Evolutionary conservation across 148 eudicot genomes (phyloP).

Genomic region (Cornus florida): DNA sequence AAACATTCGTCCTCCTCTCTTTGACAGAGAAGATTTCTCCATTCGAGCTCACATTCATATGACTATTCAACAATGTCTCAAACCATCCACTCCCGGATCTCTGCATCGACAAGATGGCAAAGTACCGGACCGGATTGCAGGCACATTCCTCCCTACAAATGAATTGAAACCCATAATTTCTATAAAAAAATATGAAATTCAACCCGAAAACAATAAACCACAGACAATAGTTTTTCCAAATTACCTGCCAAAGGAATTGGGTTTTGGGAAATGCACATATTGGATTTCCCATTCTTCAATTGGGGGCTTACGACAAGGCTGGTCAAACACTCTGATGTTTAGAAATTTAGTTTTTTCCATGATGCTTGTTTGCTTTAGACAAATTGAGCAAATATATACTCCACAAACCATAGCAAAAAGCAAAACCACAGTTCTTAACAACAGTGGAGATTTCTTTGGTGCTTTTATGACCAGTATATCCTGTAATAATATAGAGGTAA

Average conservation of each 20-base stretch:
- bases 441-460: constrained; percentile 59
- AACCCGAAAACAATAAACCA: background rate
- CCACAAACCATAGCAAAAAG: constrained; percentile 57
- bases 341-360: constrained; percentile 20
- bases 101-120: constrained; percentile 77
- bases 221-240: background rate
- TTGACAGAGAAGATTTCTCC: constrained; percentile 60
- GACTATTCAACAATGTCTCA: constrained; percentile 79
- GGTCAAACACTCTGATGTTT: constrained; percentile 31
- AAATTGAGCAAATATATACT: constrained; percentile 48
- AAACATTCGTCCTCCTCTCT: constrained; percentile 51
- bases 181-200: background rate
- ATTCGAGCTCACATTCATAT: constrained; percentile 69
- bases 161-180: background rate
- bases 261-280: constrained; percentile 60
- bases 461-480: constrained; percentile 39
- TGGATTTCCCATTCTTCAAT: constrained; percentile 25
- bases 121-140: constrained; percentile 62
- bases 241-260: constrained; percentile 61
- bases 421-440: constrained; percentile 52
- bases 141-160: constrained; percentile 63
- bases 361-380: constrained; percentile 34
- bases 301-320: constrained; percentile 19
- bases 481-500: constrained; percentile 25
- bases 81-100: constrained; percentile 96